A percentile compares a stretch with the other conserved stretches of the same genome.
These are phyloP conservation scores for Fusarium illudens DNA, from an alignment of 2,329 filamentous ascomycete species.

Conservation along the genomic window DNA sequence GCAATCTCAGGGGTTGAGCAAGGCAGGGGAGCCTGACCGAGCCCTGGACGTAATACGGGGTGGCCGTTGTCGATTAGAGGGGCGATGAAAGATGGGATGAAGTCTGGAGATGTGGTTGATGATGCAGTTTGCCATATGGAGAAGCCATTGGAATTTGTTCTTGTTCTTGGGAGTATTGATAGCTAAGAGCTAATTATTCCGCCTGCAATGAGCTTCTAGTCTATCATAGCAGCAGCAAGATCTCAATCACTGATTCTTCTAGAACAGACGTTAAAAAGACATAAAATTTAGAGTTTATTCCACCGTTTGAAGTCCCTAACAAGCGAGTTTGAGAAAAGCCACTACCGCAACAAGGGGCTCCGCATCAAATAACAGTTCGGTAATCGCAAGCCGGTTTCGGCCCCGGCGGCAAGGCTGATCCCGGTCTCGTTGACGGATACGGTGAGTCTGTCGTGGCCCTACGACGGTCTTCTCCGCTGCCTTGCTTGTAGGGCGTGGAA, in stretches of 20 bases:
- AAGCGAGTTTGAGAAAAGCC: conserved; percentile 28
- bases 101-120: too few relatives aligned
- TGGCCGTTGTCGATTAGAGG: not conserved
- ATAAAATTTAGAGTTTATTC: conserved; percentile 25
- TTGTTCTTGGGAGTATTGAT: not conserved
- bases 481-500: not conserved
- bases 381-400: not conserved
- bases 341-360: not conserved
- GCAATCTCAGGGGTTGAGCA: not conserved
- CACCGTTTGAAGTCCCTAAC: conserved; percentile 9
- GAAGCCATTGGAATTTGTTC: not conserved
- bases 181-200: not conserved
- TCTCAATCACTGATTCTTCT: not conserved
- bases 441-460: not conserved
- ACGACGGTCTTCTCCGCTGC: not conserved
- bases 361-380: conserved; percentile 1
- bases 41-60: not conserved
- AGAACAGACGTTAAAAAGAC: not conserved
- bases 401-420: not conserved
- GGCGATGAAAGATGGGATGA: not conserved
- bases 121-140: too few relatives aligned
- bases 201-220: not conserved
- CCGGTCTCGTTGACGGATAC: conserved; percentile 9
- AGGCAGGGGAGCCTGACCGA: not conserved
- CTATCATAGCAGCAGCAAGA: not conserved